Conservation (phyloP, 2,329 filamentous ascomycete genomes). For the Hypocreales sp. region DNA sequence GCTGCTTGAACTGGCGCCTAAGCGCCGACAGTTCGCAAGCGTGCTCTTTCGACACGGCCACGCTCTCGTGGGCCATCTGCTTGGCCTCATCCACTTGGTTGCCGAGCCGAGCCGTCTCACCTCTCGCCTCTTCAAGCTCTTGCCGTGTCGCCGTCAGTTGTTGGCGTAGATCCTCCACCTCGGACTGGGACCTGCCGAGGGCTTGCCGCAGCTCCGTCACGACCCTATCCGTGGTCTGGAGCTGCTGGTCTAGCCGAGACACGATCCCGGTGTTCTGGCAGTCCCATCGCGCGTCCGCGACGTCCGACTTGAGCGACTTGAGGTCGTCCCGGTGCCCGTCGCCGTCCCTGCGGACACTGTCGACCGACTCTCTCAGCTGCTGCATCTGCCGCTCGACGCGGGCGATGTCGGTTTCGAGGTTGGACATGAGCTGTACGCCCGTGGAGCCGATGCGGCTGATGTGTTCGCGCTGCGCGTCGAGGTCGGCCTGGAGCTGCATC, state of each 20-base stretch:
- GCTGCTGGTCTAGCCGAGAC: slow-evolving; percentile 8
- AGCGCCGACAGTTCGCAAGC: slow-evolving; percentile 16
- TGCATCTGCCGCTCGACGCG: slow-evolving; percentile 19
- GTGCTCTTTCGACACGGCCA: slow-evolving; percentile 10
- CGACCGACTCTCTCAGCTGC: slow-evolving; percentile 14
- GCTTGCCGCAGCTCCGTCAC: slow-evolving; percentile 8
- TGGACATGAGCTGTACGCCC: slow-evolving; percentile 19
- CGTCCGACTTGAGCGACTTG: slow-evolving; percentile 10
- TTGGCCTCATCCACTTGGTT: slow-evolving; percentile 9
- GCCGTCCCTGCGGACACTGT: slow-evolving; percentile 9
- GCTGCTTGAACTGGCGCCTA: slow-evolving; percentile 16
- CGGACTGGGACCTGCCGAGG: slow-evolving; percentile 5
- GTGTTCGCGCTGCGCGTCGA: slow-evolving; percentile 17
- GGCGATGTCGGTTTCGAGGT: slow-evolving; percentile 17
- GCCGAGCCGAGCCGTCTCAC: slow-evolving; percentile 10
- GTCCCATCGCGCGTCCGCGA: slow-evolving; percentile 7
- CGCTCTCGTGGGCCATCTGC: slow-evolving; percentile 8
- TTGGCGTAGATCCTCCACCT: slow-evolving; percentile 6
- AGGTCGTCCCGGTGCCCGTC: slow-evolving; percentile 11
- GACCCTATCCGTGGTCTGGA: slow-evolving; percentile 7
- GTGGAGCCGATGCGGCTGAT: slow-evolving; percentile 20
- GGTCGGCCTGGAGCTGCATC: slow-evolving; percentile 14
- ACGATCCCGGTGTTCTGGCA: slow-evolving; percentile 6
- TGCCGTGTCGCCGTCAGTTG: slow-evolving; percentile 9
- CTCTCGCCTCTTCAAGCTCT: slow-evolving; percentile 9